These are phyloP conservation scores for Rhizopogon vulgaris DNA, from an alignment of 768 basidiomycete genomes.

Conservation along the genomic window DNA sequence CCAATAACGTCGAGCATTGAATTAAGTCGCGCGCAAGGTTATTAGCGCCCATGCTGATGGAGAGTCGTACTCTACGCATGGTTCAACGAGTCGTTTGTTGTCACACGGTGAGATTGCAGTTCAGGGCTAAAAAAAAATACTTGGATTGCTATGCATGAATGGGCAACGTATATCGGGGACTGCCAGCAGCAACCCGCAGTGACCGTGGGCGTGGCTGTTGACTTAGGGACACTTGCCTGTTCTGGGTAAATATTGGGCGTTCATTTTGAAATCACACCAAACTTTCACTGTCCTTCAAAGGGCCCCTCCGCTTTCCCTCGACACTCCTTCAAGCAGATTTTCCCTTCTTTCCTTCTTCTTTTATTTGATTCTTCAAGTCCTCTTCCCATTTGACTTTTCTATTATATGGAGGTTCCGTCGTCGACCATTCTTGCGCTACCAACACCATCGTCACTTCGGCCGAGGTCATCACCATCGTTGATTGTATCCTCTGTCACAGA, in stretches of 20 bases:
- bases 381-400: slow-evolving; percentile 1
- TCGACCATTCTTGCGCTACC: slow-evolving; percentile 28
- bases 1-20: no score
- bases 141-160: no score
- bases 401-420: slow-evolving; percentile 36
- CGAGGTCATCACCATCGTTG: slow-evolving; percentile 25
- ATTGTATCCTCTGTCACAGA: slow-evolving; percentile 31
- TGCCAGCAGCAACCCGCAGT: no score
- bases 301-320: not conserved
- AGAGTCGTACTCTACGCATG: no score
- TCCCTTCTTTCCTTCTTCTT: not conserved
- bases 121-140: no score
- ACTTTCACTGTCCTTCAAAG: not conserved
- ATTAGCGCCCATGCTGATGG: no score
- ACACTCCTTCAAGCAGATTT: slow-evolving; percentile 2
- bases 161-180: no score
- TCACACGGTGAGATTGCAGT: no score
- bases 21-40: no score
- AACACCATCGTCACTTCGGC: slow-evolving; percentile 11
- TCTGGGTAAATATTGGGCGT: not conserved
- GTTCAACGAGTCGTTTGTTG: no score
- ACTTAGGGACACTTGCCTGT: not conserved
- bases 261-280: not conserved
- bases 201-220: no score
- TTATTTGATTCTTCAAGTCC: not conserved